Evolutionary conservation across 306 rosid species (phyloP), one percentile per base, ranked within the genome.

Genomic region (Inga leiocalycina): DNA sequence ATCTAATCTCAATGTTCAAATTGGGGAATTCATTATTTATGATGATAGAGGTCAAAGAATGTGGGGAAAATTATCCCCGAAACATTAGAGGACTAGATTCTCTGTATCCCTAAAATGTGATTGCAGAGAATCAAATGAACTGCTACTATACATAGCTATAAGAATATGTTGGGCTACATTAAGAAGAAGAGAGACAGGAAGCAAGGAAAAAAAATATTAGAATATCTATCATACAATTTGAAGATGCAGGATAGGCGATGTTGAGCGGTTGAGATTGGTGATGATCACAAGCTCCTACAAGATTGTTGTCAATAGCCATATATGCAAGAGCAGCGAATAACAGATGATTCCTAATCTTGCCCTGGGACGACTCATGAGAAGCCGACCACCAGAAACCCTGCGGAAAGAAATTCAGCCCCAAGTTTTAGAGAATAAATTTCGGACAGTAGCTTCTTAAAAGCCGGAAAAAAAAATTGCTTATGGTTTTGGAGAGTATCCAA

Each of bases 331-430:
- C 27, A 97, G 85, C 83, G 86, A 88, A 89, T 97, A 97, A 71
- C 92, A 93, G 34, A 97, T 85, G 59, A 92, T 72, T 72, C 98
- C 97, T 52, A 97, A 91, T 89, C 99, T 91, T 65, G 98, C 97
- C 80, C 94, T 83, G 51, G 98, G 99, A 77, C 92, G 97, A 85
- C 87, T 91, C 99, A 92, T 97, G 65, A 97, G 88, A 86, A 89
- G 85, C 68, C 99, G 85, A 72, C 99, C 92, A 37, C 99, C 93
- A 19, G 98, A 92, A 67, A 90, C 97, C 98, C 98, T 97, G 97
- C 89, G 89, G 44, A 81, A 30, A 78, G 69, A 85, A 79, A 82
- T 43, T 48, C 49, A 78, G 49, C 12, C 64, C 16, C 76, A 59
- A 61, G 11, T 73, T 39, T 39, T 39, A 39, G 8, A 39, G 43